These are phyloP conservation scores for Rhodotorula sphaerocarpa DNA, from an alignment of 768 basidiomycete species.

Conservation along the genomic window DNA sequence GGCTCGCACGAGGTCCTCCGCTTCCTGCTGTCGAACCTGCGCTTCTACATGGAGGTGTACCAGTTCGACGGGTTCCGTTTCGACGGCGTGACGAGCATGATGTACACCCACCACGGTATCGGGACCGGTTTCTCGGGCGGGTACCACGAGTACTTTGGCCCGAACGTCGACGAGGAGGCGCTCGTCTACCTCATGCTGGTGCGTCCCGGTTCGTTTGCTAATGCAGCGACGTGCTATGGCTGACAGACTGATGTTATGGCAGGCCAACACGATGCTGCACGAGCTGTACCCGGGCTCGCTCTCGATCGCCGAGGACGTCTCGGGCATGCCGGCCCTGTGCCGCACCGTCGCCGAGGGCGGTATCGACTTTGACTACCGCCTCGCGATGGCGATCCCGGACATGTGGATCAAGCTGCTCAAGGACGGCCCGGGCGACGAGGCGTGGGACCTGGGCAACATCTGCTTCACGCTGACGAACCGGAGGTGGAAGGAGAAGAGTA, in stretches of 20 bases:
- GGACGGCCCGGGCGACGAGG: constrained; percentile 65
- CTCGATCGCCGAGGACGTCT: constrained; percentile 97
- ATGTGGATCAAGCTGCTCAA: constrained; percentile 99
- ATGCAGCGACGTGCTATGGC: not conserved
- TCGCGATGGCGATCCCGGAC: constrained; percentile 97
- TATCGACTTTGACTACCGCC: constrained; percentile 92
- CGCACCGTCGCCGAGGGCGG: constrained; percentile 70
- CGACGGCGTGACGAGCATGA: constrained; percentile 98
- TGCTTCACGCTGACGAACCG: constrained; percentile 84
- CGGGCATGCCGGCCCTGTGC: constrained; percentile 94
- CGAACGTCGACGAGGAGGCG: constrained; percentile 70
- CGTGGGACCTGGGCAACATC: constrained; percentile 81
- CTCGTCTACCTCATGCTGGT: constrained; percentile 97
- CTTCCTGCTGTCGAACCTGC: constrained; percentile 87
- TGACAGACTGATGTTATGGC: not conserved
- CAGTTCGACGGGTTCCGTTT: constrained; percentile 96
- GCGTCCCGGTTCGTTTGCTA: not conserved
- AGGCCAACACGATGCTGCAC: constrained; percentile 92
- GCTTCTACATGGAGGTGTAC: constrained; percentile 92
- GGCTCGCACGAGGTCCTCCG: constrained; percentile 85
- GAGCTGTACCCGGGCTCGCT: constrained; percentile 59
- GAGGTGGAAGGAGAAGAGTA: constrained; percentile 77
- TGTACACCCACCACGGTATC: constrained; percentile 97
- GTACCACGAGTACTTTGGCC: constrained; percentile 96
- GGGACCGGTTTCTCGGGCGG: constrained; percentile 95